Conservation (phyloP, 352 stramenopile species). For the Hyaloperonospora arabidopsidis region DNA sequence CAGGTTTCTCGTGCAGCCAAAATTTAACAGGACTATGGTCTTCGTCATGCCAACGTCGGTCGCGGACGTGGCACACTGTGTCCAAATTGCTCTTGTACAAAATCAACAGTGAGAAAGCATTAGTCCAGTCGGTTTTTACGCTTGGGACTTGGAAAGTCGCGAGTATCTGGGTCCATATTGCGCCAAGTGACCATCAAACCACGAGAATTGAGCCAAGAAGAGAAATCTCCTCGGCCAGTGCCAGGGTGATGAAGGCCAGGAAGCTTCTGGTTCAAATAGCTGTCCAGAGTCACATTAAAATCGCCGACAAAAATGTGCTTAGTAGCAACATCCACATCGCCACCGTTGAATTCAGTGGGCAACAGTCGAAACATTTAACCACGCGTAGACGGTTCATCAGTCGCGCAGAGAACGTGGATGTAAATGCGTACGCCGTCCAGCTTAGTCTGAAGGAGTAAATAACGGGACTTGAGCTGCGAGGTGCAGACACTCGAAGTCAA, state of each 20-base stretch:
- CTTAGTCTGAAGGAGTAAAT: slow-evolving; percentile 11
- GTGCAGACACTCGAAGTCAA: slow-evolving; percentile 4
- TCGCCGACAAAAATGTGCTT: background rate
- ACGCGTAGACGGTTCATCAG: slow-evolving; percentile 1
- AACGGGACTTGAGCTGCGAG: slow-evolving; percentile 5
- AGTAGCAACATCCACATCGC: background rate
- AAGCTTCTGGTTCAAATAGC: background rate
- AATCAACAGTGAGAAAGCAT: slow-evolving; percentile 12
- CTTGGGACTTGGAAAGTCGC: slow-evolving; percentile 7
- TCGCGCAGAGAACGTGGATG: slow-evolving; percentile 13
- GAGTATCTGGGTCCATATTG: slow-evolving; percentile 2
- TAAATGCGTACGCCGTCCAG: background rate
- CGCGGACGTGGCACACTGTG: slow-evolving; percentile 4
- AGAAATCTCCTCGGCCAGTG: slow-evolving; percentile 3
- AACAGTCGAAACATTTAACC: slow-evolving; percentile 6
- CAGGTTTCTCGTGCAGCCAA: background rate
- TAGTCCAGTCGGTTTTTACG: slow-evolving; percentile 12
- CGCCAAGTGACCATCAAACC: slow-evolving; percentile 12
- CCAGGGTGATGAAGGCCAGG: background rate
- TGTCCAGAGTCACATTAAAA: background rate
- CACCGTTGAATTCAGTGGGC: background rate
- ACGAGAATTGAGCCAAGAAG: slow-evolving; percentile 8
- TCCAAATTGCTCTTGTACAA: slow-evolving; percentile 11
- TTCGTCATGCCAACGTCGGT: slow-evolving; percentile 13
- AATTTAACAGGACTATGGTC: slow-evolving; percentile 11